Evolutionary conservation across 768 basidiomycete species (phyloP), one percentile per base, ranked within the genome.

Genomic region (Termitomyces sp.): DNA sequence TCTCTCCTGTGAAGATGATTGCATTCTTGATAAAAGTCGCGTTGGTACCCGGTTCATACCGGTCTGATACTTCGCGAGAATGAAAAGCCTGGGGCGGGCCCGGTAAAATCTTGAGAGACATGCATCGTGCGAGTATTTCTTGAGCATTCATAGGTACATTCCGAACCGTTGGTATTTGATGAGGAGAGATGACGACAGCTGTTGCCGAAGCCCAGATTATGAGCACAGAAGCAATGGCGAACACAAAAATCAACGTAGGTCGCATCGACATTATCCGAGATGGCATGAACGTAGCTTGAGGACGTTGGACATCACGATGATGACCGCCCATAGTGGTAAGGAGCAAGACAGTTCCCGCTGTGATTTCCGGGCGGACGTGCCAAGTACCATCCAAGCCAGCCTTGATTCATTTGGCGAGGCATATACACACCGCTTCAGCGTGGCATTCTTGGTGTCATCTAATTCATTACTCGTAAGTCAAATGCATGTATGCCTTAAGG

Each of bases 11-110:
- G 73, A 87, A 77, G 49, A 89, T 76, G 41, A 82, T 81, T 3
- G 83, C 87, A 66, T 94, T 90, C 63, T 78, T 77, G 60, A 96
- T 84, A 60, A 85, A 75, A 19, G 84, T 85, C 1, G 86, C 71
- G 38, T 76, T 77, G 0, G 88, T 89, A 1, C 86, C 89, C 3
- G 71, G 70, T 61, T 84, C 86, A 59, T 79, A 87, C 41, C 89
- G 71, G 63, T 91, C 89, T 3, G 87, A 89, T 45, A 67, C 65
- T 31, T 78, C 72, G 17, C 81, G 73, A 35, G 70, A 69, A 48
- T 63, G 62, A 54, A 79, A 80, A n/a, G 63, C 55, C 8, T 63
- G 54, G 15, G 74, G 64, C 23, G 69, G 69, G 30, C 66, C 66
- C 43, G 88, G 84, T 68, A 51, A 75, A 71, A 58, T 74, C 72